Evolutionary conservation across 345 rosid genomes (phyloP), one percentile per base, ranked within the genome.

Genomic region (Citrus sp.): DNA sequence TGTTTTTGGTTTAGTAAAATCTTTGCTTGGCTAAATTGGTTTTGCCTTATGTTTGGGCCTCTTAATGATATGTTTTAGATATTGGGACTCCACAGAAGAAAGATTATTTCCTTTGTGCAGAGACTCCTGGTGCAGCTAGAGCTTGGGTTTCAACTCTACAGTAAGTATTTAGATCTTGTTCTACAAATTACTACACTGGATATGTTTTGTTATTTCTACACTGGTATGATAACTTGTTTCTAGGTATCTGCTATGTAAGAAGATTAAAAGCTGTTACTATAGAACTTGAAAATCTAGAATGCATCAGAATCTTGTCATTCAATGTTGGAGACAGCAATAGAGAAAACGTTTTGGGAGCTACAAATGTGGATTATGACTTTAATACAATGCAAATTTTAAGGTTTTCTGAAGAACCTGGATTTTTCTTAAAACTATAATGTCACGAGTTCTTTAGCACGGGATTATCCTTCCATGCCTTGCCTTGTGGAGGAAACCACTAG

Each of bases 31-130:
- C 72, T 62, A 75, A 58, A 62, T 13, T 25, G 37, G 70, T 51
- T 9, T 54, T 65, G 51, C 51, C 61, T 46, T 32, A 67, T 12
- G 67, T 80, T 71, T 28, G 30, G 66, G 21, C 81, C 74, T 82
- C 91, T 90, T 92, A 84, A 87, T 88, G 74, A 28, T 62, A 69
- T 68, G 74, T 40, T 61, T 49, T 83, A 97, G 99, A 97, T 86
- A 94, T 97, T 71, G 93, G 98, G 80, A 97, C 99, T 14, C 99
- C 98, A n/a, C 92, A 92, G 87, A 97, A 88, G 84, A 93, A 90
- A 77, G 99, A 94, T 77, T 97, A 94, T 85, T 97, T 94, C 82
- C 90, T 97, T 35, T 97, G 98, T 84, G 94, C 98, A 27, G 98
- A 97, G 80, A 94, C 99, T 78, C 94, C 99, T 76, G 94, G 93